Base-by-base conservation (phyloP, 2,329 filamentous ascomycete genomes). In the Aquanectria penicillioides region DNA sequence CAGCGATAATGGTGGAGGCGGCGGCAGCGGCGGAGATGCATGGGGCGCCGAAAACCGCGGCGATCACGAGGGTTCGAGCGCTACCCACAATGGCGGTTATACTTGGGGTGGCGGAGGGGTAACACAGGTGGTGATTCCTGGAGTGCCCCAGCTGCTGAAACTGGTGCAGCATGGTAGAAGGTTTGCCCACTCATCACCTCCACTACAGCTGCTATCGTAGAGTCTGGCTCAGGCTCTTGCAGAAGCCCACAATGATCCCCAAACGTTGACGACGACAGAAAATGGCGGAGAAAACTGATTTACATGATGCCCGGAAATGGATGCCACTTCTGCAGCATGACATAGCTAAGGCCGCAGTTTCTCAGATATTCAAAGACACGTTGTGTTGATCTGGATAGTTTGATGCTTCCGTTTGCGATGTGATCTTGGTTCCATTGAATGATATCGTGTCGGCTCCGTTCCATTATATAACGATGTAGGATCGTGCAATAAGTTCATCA, bases 291-390 rank as follows among this genome's bases (percentile, higher is more conserved):
- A 33, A 26, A 18, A 25, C 33, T 33, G 33, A 26, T 9, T 11
- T n/a, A 40, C 4, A 41, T 29, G 41, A 50, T 41, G 36, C 18
- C 28, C 5, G 18, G 36, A 61, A 36, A 25, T 28, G 29, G 60
- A 26, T 38, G 47, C 40, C 12, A 31, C 37, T 28, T 49, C 34
- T 26, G 37, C 38, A 26, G 34, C 44, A 50, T 53, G 37, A 29
- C 55, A 18, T 33, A 63, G 50, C 34, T 64, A 59, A 44, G 49
- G 54, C 57, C 38, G 15, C 28, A 59, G 40, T 23, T 55, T 53
- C 34, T 55, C 34, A 26, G 41, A 46, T 17, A n/a, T 37, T 38
- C 23, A 44, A 43, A 9, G 25, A 28, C 40, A 33, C n/a, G n/a
- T n/a, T n/a, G n/a, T n/a, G n/a, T n/a, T n/a, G n/a, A n/a, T n/a